phyloP scores from a whole-genome alignment of 805 yeast genomes.

The Suhomyces xylopsoci region DNA sequence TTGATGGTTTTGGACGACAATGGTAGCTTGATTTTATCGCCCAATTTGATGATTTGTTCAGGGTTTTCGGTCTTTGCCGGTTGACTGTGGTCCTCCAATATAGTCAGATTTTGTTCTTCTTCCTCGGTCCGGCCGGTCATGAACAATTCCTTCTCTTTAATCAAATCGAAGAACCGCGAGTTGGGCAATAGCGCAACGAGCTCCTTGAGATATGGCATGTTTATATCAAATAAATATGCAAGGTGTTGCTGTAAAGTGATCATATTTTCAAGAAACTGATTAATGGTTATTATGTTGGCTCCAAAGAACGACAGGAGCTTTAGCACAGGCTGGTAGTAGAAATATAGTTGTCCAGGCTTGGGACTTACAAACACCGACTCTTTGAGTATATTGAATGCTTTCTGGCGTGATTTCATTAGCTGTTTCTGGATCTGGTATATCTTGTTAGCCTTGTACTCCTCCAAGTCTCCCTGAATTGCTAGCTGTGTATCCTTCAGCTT shows the following conservation, averaged over 20 bases:
- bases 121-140: constrained; percentile 18
- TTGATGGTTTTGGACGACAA: constrained; percentile 16
- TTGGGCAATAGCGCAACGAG: constrained; percentile 20
- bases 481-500: not conserved
- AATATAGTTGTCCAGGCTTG: constrained; percentile 6
- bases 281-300: constrained; percentile 19
- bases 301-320: constrained; percentile 24
- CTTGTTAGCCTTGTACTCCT: constrained; percentile 6
- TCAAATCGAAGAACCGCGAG: constrained; percentile 23
- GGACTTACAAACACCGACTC: constrained; percentile 20
- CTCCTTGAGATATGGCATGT: constrained; percentile 18
- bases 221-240: constrained; percentile 11
- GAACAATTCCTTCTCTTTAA: constrained; percentile 31
- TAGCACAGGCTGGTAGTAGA: constrained; percentile 28
- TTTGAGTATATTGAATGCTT: constrained; percentile 23
- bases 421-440: constrained; percentile 24
- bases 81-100: constrained; percentile 1
- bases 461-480: not conserved
- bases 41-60: constrained; percentile 31
- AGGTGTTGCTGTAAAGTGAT: constrained; percentile 16
- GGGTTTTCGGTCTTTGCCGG: constrained; percentile 1
- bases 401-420: constrained; percentile 19
- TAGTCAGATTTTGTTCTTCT: constrained; percentile 7
- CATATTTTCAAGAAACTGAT: constrained; percentile 22
- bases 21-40: constrained; percentile 20